Conservation (phyloP, 108 stramenopile genomes). For the Cylindrotheca closterium region DNA sequence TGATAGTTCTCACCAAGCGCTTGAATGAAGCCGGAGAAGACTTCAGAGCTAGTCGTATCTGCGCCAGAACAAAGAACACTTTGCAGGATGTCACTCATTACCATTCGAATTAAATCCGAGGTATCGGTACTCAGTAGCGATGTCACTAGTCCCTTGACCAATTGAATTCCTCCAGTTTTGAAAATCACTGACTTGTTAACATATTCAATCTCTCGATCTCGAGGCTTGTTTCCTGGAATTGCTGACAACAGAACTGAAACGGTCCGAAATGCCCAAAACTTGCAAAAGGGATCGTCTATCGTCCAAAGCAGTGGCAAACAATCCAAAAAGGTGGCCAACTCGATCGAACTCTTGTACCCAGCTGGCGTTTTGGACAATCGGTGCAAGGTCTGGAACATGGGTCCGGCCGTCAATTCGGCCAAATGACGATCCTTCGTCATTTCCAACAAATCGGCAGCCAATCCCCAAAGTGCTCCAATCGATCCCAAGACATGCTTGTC, state of each 20-base stretch:
- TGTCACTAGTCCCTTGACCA: constrained; percentile 39
- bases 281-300: constrained; percentile 42
- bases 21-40: constrained; percentile 40
- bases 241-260: constrained; percentile 39
- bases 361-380: constrained; percentile 46
- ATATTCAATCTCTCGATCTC: constrained; percentile 54
- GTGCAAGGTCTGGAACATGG: constrained; percentile 54
- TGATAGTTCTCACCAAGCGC: constrained; percentile 50
- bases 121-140: constrained; percentile 29
- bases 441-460: constrained; percentile 38
- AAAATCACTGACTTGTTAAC: constrained; percentile 71
- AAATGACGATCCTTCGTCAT: constrained; percentile 20
- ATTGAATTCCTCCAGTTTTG: constrained; percentile 30
- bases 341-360: constrained; percentile 52
- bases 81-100: constrained; percentile 63
- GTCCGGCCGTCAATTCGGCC: constrained; percentile 35
- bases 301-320: constrained; percentile 35
- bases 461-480: constrained; percentile 53
- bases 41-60: constrained; percentile 59
- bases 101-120: constrained; percentile 55
- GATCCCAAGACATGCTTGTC: constrained; percentile 53
- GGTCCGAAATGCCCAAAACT: constrained; percentile 53
- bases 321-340: constrained; percentile 42
- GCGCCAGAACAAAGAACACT: constrained; percentile 56
- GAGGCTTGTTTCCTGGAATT: constrained; percentile 1